Conservation (phyloP, 2,329 filamentous ascomycete species). For the Pseudocercospora macadamiae region DNA sequence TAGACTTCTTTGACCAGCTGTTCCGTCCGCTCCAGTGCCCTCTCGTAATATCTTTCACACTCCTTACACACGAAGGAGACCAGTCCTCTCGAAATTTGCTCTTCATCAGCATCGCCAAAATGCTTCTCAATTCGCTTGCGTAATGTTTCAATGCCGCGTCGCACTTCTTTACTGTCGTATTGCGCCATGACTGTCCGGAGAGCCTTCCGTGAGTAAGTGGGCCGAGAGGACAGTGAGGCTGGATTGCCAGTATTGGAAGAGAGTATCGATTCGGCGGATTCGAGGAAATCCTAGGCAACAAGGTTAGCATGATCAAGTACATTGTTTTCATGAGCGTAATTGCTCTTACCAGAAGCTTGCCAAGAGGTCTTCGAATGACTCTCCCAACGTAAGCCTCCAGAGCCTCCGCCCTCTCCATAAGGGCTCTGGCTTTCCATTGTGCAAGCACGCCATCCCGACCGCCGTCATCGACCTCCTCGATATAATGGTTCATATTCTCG, state of each 20-base stretch:
- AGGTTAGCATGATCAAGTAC: conserved; percentile 14
- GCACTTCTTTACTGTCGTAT: conserved; percentile 82
- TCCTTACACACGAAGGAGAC: conserved; percentile 63
- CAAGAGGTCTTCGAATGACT: conserved; percentile 85
- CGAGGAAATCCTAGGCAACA: conserved; percentile 70
- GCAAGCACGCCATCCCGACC: conserved; percentile 72
- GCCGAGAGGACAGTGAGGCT: conserved; percentile 71
- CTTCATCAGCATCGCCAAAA: conserved; percentile 86
- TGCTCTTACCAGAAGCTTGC: conserved; percentile 71
- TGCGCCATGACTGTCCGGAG: conserved; percentile 84
- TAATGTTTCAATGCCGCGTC: conserved; percentile 76
- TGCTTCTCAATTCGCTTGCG: conserved; percentile 95
- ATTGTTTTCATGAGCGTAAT: background rate
- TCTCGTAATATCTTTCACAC: conserved; percentile 61
- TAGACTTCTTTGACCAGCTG: conserved; percentile 49
- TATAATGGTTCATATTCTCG: conserved; percentile 98
- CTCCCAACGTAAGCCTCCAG: conserved; percentile 84
- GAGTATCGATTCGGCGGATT: conserved; percentile 77
- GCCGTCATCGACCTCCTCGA: conserved; percentile 79
- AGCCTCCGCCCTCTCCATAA: conserved; percentile 80
- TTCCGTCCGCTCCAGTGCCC: conserved; percentile 54
- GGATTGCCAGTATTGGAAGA: conserved; percentile 54
- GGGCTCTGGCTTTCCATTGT: conserved; percentile 79
- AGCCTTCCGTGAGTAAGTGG: conserved; percentile 77
- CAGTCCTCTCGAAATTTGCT: conserved; percentile 62